phyloP scores from a whole-genome alignment of 805 yeast genomes.

The Yamadazyma paraphyllophila region DNA sequence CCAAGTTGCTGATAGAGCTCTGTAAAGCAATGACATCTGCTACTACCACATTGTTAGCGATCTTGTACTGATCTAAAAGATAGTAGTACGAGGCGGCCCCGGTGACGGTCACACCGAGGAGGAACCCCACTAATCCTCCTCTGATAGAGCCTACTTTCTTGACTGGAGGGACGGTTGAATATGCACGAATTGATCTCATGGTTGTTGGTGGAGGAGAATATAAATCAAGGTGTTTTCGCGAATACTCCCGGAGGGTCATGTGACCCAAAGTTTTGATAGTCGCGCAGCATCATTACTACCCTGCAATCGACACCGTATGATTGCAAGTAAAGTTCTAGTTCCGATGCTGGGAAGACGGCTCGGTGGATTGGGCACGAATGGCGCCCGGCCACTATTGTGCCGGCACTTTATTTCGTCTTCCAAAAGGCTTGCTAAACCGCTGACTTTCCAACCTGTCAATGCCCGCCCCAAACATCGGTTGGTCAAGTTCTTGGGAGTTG shows the following conservation, averaged over 20 bases:
- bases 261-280: too few species aligned
- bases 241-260: too few species aligned
- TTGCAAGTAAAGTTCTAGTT: too few species aligned
- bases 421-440: too few species aligned
- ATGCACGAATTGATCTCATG: slow-evolving; percentile 22
- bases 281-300: too few species aligned
- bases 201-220: neutral
- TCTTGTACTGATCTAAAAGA: slow-evolving; percentile 72
- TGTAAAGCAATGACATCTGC: slow-evolving; percentile 74
- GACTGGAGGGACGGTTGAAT: slow-evolving; percentile 28
- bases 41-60: slow-evolving; percentile 67
- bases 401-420: too few species aligned
- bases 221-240: neutral
- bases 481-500: neutral
- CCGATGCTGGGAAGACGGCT: too few species aligned
- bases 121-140: slow-evolving; percentile 68
- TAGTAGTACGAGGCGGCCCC: slow-evolving; percentile 78
- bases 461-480: too few species aligned
- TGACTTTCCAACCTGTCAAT: too few species aligned
- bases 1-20: slow-evolving; percentile 63
- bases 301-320: too few species aligned
- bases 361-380: too few species aligned
- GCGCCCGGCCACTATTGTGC: too few species aligned
- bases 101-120: slow-evolving; percentile 71
- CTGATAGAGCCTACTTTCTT: slow-evolving; percentile 41